Evolutionary conservation across 2,329 filamentous ascomycete species (phyloP).

Genomic region (Trichothecium sympodiale): DNA sequence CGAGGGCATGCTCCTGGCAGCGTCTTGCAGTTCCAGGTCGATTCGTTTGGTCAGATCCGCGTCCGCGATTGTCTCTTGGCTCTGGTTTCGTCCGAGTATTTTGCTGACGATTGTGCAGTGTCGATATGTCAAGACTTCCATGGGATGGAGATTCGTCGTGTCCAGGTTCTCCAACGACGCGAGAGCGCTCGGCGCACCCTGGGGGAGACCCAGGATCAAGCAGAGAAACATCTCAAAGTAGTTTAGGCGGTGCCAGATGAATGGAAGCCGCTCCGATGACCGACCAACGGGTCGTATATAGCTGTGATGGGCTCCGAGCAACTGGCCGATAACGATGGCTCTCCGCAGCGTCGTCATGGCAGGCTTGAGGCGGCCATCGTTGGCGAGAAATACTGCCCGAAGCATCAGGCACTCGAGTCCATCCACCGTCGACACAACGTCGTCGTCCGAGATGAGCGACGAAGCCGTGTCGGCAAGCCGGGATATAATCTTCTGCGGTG

Average conservation of each 20-base stretch:
- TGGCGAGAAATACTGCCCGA: conserved; percentile 32
- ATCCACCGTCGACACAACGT: conserved; percentile 29
- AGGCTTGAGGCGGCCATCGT: conserved; percentile 31
- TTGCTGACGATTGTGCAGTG: too few relatives aligned
- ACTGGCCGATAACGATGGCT: conserved; percentile 31
- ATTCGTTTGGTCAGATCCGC: too few relatives aligned
- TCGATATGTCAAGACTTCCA: too few relatives aligned
- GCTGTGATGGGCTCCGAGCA: conserved; percentile 23
- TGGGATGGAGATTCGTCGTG: too few relatives aligned
- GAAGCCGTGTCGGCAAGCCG: conserved; percentile 16
- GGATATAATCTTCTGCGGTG: conserved; percentile 10
- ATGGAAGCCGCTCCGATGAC: conserved; percentile 9
- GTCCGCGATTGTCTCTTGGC: too few relatives aligned
- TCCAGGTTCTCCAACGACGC: too few relatives aligned
- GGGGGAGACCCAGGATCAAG: conserved; percentile 33
- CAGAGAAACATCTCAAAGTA: conserved; percentile 34
- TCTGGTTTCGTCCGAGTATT: too few relatives aligned
- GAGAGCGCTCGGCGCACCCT: conserved; percentile 10
- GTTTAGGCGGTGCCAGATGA: conserved; percentile 34
- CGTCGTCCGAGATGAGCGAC: conserved; percentile 30
- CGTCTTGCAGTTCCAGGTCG: too few relatives aligned
- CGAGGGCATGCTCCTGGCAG: too few relatives aligned
- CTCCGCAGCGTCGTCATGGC: conserved; percentile 34
- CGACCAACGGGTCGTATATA: conserved; percentile 12
- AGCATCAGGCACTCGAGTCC: conserved; percentile 40